Base-by-base conservation (phyloP, 2,329 filamentous ascomycete species). In the Ophiosphaerella herpotricha region DNA sequence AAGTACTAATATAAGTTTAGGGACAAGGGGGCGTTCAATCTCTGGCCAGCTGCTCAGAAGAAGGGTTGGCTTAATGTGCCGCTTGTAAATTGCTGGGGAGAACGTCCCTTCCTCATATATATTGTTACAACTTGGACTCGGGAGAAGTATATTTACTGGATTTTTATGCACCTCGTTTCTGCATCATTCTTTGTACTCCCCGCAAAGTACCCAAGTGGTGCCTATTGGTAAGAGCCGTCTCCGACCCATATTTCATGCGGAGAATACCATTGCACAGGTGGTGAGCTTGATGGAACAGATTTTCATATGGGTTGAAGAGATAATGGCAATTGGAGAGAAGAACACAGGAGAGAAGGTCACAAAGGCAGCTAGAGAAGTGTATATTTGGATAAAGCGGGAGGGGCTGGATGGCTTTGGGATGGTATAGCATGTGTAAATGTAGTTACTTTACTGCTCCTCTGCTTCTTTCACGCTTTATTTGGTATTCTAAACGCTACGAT, bases 211-310 rank as follows among this genome's bases (percentile, higher is more conserved):
- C 50, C 54, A 6, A n/a, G 34, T 54, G 9, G 50, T 57, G 2
- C 31, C 47, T n/a, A 54, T 44, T 21, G 54, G 54, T 5, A 8
- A 34, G 1, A 32, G 26, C 14, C 33, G 40, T 3, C 31, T 54
- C 5, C 24, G 48, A 9, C 4, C 49, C 12, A 33, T 48, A 1
- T 44, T 48, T n/a, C 55, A 52, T n/a, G 54, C 45, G 2, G 35
- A 35, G 88, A 89, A 74, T 85, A 89, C 48, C 1, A 23, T 18
- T n/a, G 42, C 45, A 3, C 26, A 73, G 80, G 56, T 75, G 11
- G 54, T 54, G 2, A 58, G 57, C 21, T 70, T 72, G 2, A 55
- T 57, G 0, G 21, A 39, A 7, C 35, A 50, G 3, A 66, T 71
- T 33, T 58, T 46, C 35, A 52, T 52, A 5, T 71, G 67, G 67